Evolutionary conservation across 495 filamentous ascomycete species (phyloP).

Genomic region (Lasiosphaeriaceae sp.): DNA sequence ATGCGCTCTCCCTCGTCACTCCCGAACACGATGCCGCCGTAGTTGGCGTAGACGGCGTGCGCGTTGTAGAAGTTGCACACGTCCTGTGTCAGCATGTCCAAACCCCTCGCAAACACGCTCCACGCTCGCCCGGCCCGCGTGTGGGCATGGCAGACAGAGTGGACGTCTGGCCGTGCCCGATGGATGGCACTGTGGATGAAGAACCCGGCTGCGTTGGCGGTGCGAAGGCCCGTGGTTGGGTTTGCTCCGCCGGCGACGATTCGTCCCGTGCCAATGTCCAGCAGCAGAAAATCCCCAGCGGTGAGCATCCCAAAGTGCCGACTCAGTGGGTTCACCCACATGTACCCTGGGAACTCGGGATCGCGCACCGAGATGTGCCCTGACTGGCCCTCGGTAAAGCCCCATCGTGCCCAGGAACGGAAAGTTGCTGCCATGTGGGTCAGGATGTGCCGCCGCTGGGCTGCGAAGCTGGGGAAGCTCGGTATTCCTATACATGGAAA

Average conservation of each 20-base stretch:
- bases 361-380: constrained; percentile 65
- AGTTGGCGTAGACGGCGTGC: constrained; percentile 49
- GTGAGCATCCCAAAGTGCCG: constrained; percentile 54
- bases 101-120: constrained; percentile 47
- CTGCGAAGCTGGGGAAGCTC: constrained; percentile 37
- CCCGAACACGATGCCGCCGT: constrained; percentile 55
- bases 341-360: constrained; percentile 54
- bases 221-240: constrained; percentile 17
- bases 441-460: constrained; percentile 47
- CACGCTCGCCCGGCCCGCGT: constrained; percentile 51
- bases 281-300: constrained; percentile 51
- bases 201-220: constrained; percentile 65
- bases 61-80: constrained; percentile 49
- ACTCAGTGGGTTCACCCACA: constrained; percentile 64
- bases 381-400: constrained; percentile 61
- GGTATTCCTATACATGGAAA: constrained; percentile 33
- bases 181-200: constrained; percentile 61
- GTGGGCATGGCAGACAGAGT: constrained; percentile 56
- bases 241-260: constrained; percentile 44
- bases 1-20: constrained; percentile 49
- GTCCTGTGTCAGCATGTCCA: constrained; percentile 59
- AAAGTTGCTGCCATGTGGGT: constrained; percentile 59
- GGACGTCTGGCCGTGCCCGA: constrained; percentile 48
- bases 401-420: constrained; percentile 51
- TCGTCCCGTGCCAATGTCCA: constrained; percentile 50